phyloP scores from a whole-genome alignment of 495 filamentous ascomycete genomes.

The Tricharina praecox region DNA sequence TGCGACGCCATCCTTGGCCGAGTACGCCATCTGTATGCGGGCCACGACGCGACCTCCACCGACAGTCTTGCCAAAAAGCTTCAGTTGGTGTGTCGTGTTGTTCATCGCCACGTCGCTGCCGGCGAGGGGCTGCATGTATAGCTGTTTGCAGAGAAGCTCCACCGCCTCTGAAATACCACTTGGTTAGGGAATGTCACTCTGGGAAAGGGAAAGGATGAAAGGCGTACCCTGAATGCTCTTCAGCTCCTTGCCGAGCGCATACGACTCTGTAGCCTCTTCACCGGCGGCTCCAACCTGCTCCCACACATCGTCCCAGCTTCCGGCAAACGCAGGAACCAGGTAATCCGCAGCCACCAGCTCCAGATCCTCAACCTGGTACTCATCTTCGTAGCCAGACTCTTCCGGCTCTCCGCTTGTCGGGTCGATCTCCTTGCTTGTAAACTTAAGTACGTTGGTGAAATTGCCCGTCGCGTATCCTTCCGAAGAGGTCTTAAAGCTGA shows the following conservation, averaged over 20 bases:
- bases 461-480: conserved; percentile 55
- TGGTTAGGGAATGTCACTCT: conserved; percentile 6
- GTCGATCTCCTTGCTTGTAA: conserved; percentile 95
- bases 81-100: conserved; percentile 80
- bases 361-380: conserved; percentile 91
- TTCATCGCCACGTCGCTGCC: conserved; percentile 79
- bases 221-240: conserved; percentile 83
- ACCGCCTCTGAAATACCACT: conserved; percentile 56
- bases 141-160: conserved; percentile 67
- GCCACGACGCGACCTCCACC: conserved; percentile 77
- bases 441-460: conserved; percentile 88
- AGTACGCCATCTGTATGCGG: conserved; percentile 83
- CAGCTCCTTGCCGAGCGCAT: conserved; percentile 62
- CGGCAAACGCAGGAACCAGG: conserved; percentile 77
- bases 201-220: conserved; percentile 25
- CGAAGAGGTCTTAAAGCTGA: conserved; percentile 70
- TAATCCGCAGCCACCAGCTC: conserved; percentile 87
- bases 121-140: conserved; percentile 85
- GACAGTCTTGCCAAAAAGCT: conserved; percentile 90
- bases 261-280: conserved; percentile 78
- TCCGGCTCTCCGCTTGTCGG: conserved; percentile 87
- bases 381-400: conserved; percentile 83
- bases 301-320: conserved; percentile 95
- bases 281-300: conserved; percentile 76
- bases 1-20: conserved; percentile 77